These are phyloP conservation scores for Dipodascus geniculatus DNA, from an alignment of 805 yeast species.

Conservation along the genomic window DNA sequence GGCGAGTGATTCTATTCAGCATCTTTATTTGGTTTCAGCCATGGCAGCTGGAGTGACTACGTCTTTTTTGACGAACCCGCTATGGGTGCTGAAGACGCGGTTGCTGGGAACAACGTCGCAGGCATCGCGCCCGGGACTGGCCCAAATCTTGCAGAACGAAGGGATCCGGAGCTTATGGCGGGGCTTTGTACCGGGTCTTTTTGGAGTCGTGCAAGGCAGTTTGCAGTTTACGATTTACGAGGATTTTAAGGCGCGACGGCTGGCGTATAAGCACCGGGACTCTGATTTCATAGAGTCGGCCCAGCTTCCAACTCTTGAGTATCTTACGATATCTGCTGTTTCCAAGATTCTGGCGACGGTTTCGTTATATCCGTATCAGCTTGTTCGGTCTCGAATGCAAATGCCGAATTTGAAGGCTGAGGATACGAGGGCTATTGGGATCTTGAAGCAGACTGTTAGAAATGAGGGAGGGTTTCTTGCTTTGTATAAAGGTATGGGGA, in stretches of 20 bases:
- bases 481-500: constrained; percentile 72
- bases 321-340: constrained; percentile 50
- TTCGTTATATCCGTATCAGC: constrained; percentile 73
- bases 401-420: constrained; percentile 22
- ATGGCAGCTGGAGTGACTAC: constrained; percentile 67
- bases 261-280: constrained; percentile 7
- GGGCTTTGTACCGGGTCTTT: constrained; percentile 61
- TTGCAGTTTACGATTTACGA: constrained; percentile 82
- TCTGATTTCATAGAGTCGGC: background rate
- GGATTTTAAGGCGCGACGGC: constrained; percentile 39
- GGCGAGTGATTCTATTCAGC: constrained; percentile 25
- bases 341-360: constrained; percentile 61
- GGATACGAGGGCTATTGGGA: constrained; percentile 20
- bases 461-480: constrained; percentile 46
- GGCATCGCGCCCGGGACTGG: constrained; percentile 42
- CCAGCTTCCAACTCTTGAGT: constrained; percentile 36
- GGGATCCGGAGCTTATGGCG: constrained; percentile 57
- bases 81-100: constrained; percentile 92
- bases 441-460: constrained; percentile 32
- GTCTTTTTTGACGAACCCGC: constrained; percentile 73
- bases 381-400: constrained; percentile 68
- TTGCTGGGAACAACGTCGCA: constrained; percentile 44
- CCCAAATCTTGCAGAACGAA: constrained; percentile 37
- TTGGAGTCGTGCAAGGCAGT: constrained; percentile 84
- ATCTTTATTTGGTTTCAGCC: constrained; percentile 43